Base-by-base conservation (phyloP, 1,284 basidiomycete genomes). In the Cryptococcus floricola region DNA sequence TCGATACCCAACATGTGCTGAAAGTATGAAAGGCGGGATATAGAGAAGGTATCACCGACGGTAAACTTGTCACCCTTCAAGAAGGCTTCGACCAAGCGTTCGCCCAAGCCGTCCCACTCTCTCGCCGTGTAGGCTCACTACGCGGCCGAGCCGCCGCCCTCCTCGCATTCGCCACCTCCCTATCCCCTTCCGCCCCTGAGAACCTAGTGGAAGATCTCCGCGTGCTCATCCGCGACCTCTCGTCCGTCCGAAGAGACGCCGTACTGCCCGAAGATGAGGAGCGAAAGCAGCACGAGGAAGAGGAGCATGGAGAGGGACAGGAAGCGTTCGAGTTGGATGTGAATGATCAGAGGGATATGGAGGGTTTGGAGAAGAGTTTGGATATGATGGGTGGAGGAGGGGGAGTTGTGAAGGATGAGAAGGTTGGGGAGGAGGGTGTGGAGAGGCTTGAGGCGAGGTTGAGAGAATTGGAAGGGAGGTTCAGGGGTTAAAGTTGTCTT, bases 271-370 rank as follows among this genome's bases (percentile, higher is more conserved):
- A 59, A 18, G 77, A 78, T 56, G 9, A 55, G 14, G 77, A 77
- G 60, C 56, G 75, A 12, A 52, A 67, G 13, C 68, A 58, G 25
- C 77, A 78, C 56, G 74, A 75, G 39, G 58, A 58, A 28, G 73
- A 71, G 28, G 61, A 67, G 27, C 68, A 74, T 51, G 67, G 62
- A 14, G 63, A 53, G n/a, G 63, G 58, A 8, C 74, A 77, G 2
- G 83, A 86, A 85, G 62, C 84, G 68, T 85, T 84, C 81, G 78
- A 80, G 50, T 78, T 84, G 61, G 83, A 85, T 19, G 83, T 83
- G 70, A 79, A 76, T 16, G 81, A 81, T 48, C 53, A 63, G 50
- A 53, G 76, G 48, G 81, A 77, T 64, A 80, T 84, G 57, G 77
- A 81, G 41, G 73, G 71, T 28, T 60, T 83, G 38, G 79, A 83